A percentile compares a stretch with the other conserved stretches of the same genome.
Evolutionary conservation across 768 basidiomycete species (phyloP).

Genomic region (Agaricus sinodeliciosus): DNA sequence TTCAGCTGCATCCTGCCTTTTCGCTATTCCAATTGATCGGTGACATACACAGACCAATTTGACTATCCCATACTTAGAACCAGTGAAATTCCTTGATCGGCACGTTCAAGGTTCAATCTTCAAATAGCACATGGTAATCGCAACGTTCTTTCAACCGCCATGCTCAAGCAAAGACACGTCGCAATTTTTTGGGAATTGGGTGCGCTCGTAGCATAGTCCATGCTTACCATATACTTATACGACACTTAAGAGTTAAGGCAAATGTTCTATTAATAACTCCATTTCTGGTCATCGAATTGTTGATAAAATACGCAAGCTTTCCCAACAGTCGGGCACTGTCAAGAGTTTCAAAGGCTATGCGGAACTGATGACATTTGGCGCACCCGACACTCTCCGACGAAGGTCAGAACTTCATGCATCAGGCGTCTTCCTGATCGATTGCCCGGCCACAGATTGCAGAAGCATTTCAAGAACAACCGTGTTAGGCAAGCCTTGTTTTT

Average conservation of each 20-base stretch:
- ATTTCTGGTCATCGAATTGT: slow-evolving; percentile 7
- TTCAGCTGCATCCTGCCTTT: not conserved
- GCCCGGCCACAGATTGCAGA: not conserved
- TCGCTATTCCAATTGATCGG: not conserved
- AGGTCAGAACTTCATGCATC: slow-evolving; percentile 13
- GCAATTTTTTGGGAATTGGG: slow-evolving; percentile 9
- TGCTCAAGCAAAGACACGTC: not conserved
- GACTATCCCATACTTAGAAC: not conserved
- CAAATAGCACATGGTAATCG: not conserved
- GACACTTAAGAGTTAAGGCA: not conserved
- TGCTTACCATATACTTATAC: not conserved
- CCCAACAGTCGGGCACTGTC: slow-evolving; percentile 5
- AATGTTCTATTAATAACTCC: not conserved
- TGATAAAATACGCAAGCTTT: not conserved
- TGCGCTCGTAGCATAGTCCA: too few relatives aligned
- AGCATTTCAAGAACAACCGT: slow-evolving; percentile 9
- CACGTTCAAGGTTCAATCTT: not conserved
- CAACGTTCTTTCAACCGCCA: not conserved
- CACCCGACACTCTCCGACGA: not conserved
- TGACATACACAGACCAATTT: too few relatives aligned
- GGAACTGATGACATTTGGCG: slow-evolving; percentile 1
- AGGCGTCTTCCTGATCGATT: slow-evolving; percentile 11
- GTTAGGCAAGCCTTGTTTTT: slow-evolving; percentile 2
- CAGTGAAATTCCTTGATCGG: too few relatives aligned
- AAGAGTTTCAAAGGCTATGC: slow-evolving; percentile 10